Evolutionary conservation across 2,329 filamentous ascomycete genomes (phyloP), one percentile per base, ranked within the genome.

Genomic region (Harringtonia lauricola): DNA sequence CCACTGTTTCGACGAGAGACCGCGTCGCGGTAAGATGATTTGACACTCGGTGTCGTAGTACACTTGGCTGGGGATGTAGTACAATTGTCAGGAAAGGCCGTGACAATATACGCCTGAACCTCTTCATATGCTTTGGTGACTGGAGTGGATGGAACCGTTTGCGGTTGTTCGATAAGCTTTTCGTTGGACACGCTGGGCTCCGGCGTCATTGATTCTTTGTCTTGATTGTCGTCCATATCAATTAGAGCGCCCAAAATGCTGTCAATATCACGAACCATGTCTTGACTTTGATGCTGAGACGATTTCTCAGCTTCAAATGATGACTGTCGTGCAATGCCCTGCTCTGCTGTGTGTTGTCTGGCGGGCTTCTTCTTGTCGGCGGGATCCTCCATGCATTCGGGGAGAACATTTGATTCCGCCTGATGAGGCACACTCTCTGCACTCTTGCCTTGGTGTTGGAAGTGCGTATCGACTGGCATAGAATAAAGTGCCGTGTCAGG

Each of bases 81-180:
- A 24, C 2, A 26, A 10, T 40, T 40, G 12, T 43, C 42, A 3
- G 40, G 28, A 24, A 47, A 43, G 3, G 43, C 33, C 6, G 18
- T 33, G 13, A 42, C 18, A 4, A 51, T 46, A 36, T 46, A 51
- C 8, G 47, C 45, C 26, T 42, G 34, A 22, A 51, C 42, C 19
- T 49, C 45, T 12, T 47, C 49, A 18, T 51, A 51, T 5, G 49
- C 49, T 14, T 30, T 36, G 17, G 39, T 44, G 18, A 51, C 44
- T 8, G 49, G 49, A 1, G 49, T 51, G 5, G 47, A 47, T 2
- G 47, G 49, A 2, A 43, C 37, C 2, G 47, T 42, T 13, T 36
- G 13, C 4, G 30, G 31, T 2, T 18, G 38, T 9, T 29, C 4
- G n/a, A n/a, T 4, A 19, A 15, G 4, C 18, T 22, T 12, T 28